Percentiles rank a stretch among this genome's conserved stretches.
phyloP scores from a whole-genome alignment of 2,329 filamentous ascomycete genomes.

The Hypoxylon sp. region DNA sequence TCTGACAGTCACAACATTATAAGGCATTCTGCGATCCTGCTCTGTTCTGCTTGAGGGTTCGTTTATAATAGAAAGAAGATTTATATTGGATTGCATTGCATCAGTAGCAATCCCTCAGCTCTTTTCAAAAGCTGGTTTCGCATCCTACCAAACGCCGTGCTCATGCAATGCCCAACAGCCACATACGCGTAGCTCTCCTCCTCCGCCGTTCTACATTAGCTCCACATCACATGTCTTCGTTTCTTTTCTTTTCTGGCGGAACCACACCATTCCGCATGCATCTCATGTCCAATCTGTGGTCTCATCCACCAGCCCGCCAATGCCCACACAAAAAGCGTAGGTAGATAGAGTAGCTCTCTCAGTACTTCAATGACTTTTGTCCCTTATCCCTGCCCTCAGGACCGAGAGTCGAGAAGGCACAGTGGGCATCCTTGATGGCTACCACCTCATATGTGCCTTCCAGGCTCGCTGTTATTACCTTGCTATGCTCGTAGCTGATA shows the following conservation, averaged over 20 bases:
- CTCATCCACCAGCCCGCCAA: constrained; percentile 2
- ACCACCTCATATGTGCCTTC: constrained; percentile 99
- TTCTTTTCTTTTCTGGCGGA: constrained; percentile 5
- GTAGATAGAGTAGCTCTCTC: constrained; percentile 14
- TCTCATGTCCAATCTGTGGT: constrained; percentile 21
- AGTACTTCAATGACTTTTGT: constrained; percentile 57
- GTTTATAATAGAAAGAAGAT: constrained; percentile 24
- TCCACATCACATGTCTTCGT: constrained; percentile 23
- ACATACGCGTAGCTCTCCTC: constrained; percentile 25
- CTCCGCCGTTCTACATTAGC: constrained; percentile 33
- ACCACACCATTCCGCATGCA: constrained; percentile 6
- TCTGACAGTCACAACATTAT: not conserved
- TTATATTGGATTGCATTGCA: constrained; percentile 28
- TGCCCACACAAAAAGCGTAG: not conserved
- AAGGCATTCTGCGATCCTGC: not conserved
- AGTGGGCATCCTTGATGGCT: constrained; percentile 93
- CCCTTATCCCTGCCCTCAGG: constrained; percentile 65
- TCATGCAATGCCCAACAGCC: constrained; percentile 50
- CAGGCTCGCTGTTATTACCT: constrained; percentile 87
- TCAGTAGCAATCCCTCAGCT: constrained; percentile 22
- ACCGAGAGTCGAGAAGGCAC: constrained; percentile 84
- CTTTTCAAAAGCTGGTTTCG: constrained; percentile 1
- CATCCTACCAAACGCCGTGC: constrained; percentile 51
- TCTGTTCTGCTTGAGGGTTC: constrained; percentile 5
- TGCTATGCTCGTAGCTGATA: constrained; percentile 83